These are phyloP conservation scores for Pulveroboletus sp. DNA, from an alignment of 768 basidiomycete genomes.

Conservation along the genomic window DNA sequence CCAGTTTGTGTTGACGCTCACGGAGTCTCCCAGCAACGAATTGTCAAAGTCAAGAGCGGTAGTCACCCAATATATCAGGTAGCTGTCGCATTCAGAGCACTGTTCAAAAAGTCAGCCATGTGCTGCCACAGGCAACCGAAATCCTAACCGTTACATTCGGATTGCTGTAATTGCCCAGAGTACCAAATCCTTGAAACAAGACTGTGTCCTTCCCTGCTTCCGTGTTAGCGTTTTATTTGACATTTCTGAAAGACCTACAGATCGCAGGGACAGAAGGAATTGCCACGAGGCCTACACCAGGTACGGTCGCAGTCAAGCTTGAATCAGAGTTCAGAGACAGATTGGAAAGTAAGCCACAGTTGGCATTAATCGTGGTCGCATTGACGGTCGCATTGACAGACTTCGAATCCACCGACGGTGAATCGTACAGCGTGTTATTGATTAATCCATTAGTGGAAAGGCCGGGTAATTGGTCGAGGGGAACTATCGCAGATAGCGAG, in stretches of 20 bases:
- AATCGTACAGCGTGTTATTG: neutral
- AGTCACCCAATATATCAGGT: neutral
- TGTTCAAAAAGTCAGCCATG: neutral
- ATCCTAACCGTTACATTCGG: neutral
- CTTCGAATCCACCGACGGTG: neutral
- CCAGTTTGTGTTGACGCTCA: neutral
- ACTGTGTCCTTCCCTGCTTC: neutral
- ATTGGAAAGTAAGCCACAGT: neutral
- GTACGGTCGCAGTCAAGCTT: neutral
- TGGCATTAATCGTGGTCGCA: neutral
- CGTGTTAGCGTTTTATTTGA: neutral
- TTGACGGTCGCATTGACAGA: neutral
- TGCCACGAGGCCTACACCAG: neutral
- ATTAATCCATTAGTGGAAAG: neutral
- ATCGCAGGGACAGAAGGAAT: neutral
- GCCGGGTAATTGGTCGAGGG: neutral
- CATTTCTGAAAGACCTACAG: neutral
- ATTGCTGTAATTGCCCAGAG: neutral
- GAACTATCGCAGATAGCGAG: neutral
- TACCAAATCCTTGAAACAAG: neutral
- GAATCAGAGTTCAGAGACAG: neutral
- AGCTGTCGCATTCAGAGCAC: neutral
- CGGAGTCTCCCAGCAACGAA: neutral
- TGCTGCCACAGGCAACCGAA: neutral
- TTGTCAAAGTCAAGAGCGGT: neutral